phyloP scores from a whole-genome alignment of 768 basidiomycete genomes.

The Vararia minispora region DNA sequence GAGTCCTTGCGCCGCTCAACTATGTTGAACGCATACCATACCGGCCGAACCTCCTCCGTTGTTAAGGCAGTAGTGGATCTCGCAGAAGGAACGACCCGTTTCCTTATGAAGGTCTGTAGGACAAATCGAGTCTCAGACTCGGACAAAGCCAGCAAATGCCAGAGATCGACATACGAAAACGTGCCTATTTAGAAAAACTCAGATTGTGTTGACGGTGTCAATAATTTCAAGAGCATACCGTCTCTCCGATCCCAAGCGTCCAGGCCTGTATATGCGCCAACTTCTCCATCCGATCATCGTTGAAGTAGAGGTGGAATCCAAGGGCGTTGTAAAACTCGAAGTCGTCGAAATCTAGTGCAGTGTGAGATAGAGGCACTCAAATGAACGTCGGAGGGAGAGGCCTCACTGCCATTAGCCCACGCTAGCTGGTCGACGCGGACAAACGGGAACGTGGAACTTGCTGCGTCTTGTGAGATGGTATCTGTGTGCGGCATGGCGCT shows the following conservation, averaged over 20 bases:
- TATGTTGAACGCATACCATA: no score
- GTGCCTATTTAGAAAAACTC: no score
- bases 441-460: slow-evolving; percentile 17
- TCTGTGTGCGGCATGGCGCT: slow-evolving; percentile 17
- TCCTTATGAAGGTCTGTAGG: no score
- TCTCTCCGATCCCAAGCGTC: slow-evolving; percentile 18
- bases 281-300: slow-evolving; percentile 16
- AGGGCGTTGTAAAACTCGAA: slow-evolving; percentile 21
- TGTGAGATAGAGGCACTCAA: background rate
- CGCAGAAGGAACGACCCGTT: no score
- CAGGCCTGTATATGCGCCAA: slow-evolving; percentile 20
- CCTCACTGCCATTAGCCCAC: slow-evolving; percentile 16
- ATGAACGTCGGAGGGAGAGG: slow-evolving; percentile 2
- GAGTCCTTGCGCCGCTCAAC: no score
- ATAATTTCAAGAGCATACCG: no score
- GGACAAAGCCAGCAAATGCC: no score
- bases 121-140: no score
- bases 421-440: slow-evolving; percentile 16
- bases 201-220: no score
- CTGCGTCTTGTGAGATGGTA: slow-evolving; percentile 12
- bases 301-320: slow-evolving; percentile 20
- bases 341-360: slow-evolving; percentile 10
- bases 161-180: no score
- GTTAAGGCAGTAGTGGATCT: no score
- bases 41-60: no score